Evolutionary conservation across 2,329 filamentous ascomycete genomes (phyloP).

Genomic region (Sarocladiaceae sp.): DNA sequence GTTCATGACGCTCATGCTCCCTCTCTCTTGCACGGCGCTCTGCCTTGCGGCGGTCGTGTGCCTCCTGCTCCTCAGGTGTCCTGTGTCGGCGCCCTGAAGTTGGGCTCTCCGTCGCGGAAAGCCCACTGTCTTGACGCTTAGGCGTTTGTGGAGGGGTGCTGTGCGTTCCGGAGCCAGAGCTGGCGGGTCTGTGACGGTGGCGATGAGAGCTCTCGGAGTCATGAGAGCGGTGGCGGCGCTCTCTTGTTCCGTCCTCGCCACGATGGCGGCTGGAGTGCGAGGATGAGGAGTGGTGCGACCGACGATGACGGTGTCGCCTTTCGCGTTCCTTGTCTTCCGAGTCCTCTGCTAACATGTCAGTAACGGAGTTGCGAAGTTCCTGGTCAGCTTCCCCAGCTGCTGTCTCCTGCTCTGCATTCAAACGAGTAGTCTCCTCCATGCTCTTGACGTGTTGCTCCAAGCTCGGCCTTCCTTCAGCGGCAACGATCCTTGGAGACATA

Average conservation of each 20-base stretch:
- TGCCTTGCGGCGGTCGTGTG: constrained; percentile 42
- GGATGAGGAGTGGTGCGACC: constrained; percentile 29
- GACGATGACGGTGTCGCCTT: constrained; percentile 34
- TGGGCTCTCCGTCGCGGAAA: constrained; percentile 32
- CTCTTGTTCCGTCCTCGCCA: constrained; percentile 11
- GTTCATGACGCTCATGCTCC: constrained; percentile 21
- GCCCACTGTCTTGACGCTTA: constrained; percentile 39
- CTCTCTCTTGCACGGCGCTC: constrained; percentile 32
- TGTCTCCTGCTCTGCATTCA: not conserved
- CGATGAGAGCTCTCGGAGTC: constrained; percentile 14
- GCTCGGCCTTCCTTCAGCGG: constrained; percentile 16
- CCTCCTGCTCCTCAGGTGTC: constrained; percentile 43
- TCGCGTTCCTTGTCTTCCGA: constrained; percentile 34
- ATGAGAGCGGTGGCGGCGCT: constrained; percentile 21
- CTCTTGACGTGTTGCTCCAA: constrained; percentile 17
- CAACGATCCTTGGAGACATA: constrained; percentile 10
- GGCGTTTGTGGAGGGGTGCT: constrained; percentile 31
- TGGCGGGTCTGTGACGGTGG: constrained; percentile 31
- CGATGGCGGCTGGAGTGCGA: constrained; percentile 20
- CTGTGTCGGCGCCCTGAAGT: constrained; percentile 29
- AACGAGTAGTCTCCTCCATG: not conserved
- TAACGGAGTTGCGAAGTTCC: constrained; percentile 39
- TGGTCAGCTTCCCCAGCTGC: constrained; percentile 13
- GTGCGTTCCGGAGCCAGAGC: constrained; percentile 27
- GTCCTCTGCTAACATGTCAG: constrained; percentile 52